phyloP scores from a whole-genome alignment of 768 basidiomycete species.

The Pulveroboletus ravenelii region DNA sequence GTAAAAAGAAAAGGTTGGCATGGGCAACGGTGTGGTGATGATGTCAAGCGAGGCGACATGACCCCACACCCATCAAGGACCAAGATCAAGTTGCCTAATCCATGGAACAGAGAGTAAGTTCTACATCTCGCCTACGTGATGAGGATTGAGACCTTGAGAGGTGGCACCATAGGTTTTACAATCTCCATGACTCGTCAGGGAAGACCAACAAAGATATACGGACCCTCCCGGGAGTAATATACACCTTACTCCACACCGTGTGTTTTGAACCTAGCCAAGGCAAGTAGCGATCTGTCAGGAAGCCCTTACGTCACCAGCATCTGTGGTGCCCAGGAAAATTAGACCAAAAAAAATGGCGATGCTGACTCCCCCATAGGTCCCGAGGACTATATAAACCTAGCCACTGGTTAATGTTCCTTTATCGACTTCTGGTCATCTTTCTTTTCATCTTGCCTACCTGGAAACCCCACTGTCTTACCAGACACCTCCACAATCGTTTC shows the following conservation, averaged over 20 bases:
- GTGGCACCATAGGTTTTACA: not conserved
- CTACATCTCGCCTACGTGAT: not conserved
- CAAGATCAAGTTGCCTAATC: not conserved
- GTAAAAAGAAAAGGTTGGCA: not conserved
- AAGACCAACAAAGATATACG: not conserved
- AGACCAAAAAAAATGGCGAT: not conserved
- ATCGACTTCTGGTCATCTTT: constrained; percentile 18
- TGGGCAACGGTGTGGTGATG: not conserved
- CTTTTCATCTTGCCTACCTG: not conserved
- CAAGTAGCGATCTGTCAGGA: constrained; percentile 7
- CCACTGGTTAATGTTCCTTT: not conserved
- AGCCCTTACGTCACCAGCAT: constrained; percentile 5
- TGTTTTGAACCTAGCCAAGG: constrained; percentile 5
- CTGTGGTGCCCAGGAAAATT: not conserved
- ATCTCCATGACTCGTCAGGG: not conserved
- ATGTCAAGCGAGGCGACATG: not conserved
- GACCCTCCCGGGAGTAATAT: not conserved
- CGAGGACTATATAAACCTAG: constrained; percentile 18
- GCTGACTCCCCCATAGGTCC: not conserved
- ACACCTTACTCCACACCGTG: constrained; percentile 14
- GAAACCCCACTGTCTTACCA: constrained; percentile 5
- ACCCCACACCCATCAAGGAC: not conserved
- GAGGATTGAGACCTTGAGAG: not conserved
- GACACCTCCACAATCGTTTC: constrained; percentile 31
- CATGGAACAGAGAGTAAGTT: not conserved